A percentile compares a stretch with the other conserved stretches of the same genome.
Conservation (phyloP, 2,329 filamentous ascomycete species). For the Colletotrichum melonis region DNA sequence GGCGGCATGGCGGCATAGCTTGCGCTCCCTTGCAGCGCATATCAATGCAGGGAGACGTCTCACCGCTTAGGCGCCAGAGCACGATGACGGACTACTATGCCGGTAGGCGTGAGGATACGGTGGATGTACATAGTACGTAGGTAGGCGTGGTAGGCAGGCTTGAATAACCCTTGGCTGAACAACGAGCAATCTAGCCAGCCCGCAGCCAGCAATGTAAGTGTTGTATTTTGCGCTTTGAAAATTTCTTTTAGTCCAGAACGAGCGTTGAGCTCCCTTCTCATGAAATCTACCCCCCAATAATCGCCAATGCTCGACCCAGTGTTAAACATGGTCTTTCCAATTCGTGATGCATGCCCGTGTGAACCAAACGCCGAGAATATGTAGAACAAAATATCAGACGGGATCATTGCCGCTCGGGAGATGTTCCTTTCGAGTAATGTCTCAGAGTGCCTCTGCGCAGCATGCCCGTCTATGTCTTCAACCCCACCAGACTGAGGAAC, state of each 20-base stretch:
- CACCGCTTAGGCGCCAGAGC: slow-evolving; percentile 6
- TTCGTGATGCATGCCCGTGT: slow-evolving; percentile 28
- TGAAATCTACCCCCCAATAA: slow-evolving; percentile 28
- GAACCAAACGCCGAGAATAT: slow-evolving; percentile 34
- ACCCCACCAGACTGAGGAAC: slow-evolving; percentile 83
- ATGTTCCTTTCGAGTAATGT: not conserved
- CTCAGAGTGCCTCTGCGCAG: not conserved
- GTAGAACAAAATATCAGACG: not conserved
- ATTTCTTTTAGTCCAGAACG: slow-evolving; percentile 15
- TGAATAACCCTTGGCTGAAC: not conserved
- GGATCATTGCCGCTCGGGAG: not conserved
- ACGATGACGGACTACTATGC: slow-evolving; percentile 1
- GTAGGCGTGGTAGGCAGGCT: not conserved
- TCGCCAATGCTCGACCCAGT: slow-evolving; percentile 37
- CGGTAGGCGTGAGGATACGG: not conserved
- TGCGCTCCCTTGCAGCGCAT: not conserved
- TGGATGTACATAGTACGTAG: no score
- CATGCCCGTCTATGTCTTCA: slow-evolving; percentile 56
- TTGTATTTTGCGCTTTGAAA: slow-evolving; percentile 9
- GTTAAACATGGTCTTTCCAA: slow-evolving; percentile 36
- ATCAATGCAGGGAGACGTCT: slow-evolving; percentile 5
- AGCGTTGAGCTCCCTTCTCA: slow-evolving; percentile 37
- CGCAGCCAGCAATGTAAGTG: not conserved
- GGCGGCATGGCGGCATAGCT: not conserved
- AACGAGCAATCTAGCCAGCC: slow-evolving; percentile 5